Evolutionary conservation across 2,329 filamentous ascomycete species (phyloP).

Genomic region (Xylariaceae sp.): DNA sequence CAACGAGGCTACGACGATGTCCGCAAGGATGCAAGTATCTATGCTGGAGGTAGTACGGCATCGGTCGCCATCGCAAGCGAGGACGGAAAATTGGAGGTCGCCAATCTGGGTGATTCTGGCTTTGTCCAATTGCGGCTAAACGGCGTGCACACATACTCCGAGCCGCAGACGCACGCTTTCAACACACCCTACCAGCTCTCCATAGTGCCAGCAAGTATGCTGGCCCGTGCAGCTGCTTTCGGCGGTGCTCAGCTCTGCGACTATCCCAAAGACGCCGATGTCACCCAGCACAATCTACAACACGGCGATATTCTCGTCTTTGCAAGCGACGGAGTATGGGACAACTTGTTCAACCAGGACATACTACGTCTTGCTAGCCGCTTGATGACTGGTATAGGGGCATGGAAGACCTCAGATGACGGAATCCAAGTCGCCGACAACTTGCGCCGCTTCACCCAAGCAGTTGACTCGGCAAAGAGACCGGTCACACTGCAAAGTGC

Average conservation of each 20-base stretch:
- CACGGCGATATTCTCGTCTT: constrained; percentile 94
- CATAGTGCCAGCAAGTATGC: constrained; percentile 75
- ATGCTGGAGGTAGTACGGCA: constrained; percentile 86
- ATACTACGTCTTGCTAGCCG: constrained; percentile 75
- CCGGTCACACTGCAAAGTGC: constrained; percentile 65
- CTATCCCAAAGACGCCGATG: constrained; percentile 76
- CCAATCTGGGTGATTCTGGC: constrained; percentile 93
- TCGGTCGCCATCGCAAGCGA: constrained; percentile 75
- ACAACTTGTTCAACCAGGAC: constrained; percentile 90
- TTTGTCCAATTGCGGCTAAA: constrained; percentile 84
- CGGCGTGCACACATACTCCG: constrained; percentile 76
- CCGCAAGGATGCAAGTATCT: constrained; percentile 66
- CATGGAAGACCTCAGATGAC: constrained; percentile 64
- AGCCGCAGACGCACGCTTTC: constrained; percentile 91
- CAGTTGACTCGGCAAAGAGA: constrained; percentile 22
- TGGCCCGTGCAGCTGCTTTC: constrained; percentile 76
- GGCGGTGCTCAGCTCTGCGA: constrained; percentile 80
- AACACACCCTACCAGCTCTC: constrained; percentile 96
- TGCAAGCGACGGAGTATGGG: constrained; percentile 92
- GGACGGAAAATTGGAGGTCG: constrained; percentile 75
- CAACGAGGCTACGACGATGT: constrained; percentile 81
- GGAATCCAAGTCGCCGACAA: constrained; percentile 62
- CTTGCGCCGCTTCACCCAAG: constrained; percentile 49
- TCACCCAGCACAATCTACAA: constrained; percentile 70
- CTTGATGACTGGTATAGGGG: constrained; percentile 68